These are phyloP conservation scores for Bifiguratus adelaidae DNA, from an alignment of 192 early-diverging fungal species.

Conservation along the genomic window DNA sequence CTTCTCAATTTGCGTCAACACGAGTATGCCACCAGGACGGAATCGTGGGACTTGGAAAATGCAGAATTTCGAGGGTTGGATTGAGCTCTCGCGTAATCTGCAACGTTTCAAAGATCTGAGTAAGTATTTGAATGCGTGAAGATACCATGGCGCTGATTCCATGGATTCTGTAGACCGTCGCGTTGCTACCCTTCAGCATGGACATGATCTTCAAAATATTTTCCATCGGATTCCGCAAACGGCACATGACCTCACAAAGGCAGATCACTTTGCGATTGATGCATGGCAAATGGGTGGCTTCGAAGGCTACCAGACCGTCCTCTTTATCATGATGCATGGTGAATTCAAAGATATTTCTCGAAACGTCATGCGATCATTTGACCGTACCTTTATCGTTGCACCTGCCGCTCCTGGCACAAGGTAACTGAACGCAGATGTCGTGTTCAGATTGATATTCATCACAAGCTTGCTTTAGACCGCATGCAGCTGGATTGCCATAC, in stretches of 20 bases:
- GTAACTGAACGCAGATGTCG: no score
- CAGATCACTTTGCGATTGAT: conserved; percentile 26
- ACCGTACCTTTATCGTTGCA: no score
- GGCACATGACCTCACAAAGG: conserved; percentile 22
- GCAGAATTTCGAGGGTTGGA: conserved; percentile 9
- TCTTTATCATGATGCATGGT: no score
- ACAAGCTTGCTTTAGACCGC: no score
- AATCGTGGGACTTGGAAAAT: not conserved
- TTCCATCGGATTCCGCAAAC: conserved; percentile 19
- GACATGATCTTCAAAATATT: conserved; percentile 10
- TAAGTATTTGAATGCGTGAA: not conserved
- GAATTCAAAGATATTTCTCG: no score
- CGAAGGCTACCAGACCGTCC: not conserved
- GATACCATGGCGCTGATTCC: not conserved
- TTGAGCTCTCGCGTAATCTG: conserved; percentile 9
- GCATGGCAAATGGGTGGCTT: conserved; percentile 33
- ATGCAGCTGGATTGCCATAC: no score
- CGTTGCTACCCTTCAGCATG: conserved; percentile 3
- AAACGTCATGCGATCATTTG: no score
- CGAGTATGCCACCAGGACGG: not conserved
- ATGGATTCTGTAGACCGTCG: not conserved
- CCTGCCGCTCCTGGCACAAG: no score
- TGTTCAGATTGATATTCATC: no score
- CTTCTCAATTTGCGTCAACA: conserved; percentile 19
- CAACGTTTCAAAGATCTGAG: conserved; percentile 10